phyloP scores from a whole-genome alignment of 2,329 filamentous ascomycete species.

The Ceratocystis lukuohia region DNA sequence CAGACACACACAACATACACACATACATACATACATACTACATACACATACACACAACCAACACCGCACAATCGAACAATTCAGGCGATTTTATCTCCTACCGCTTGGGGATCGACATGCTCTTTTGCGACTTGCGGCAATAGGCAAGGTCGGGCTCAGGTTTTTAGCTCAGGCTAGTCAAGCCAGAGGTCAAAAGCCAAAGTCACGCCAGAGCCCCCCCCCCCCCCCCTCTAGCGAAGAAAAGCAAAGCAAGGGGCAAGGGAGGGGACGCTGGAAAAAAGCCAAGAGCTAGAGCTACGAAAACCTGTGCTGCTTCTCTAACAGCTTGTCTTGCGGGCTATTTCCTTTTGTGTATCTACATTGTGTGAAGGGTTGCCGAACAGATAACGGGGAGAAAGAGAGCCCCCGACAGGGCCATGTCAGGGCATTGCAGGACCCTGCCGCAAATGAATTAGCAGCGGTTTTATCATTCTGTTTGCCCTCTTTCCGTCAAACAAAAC shows the following conservation, averaged over 20 bases:
- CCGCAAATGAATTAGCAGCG: neutral
- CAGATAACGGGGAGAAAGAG: no score
- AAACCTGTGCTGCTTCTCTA: neutral
- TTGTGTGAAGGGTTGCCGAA: neutral
- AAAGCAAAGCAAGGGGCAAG: conserved; percentile 8
- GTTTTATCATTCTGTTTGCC: neutral
- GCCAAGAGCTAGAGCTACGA: conserved; percentile 24
- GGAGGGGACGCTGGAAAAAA: neutral
- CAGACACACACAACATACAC: neutral
- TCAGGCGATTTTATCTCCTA: neutral
- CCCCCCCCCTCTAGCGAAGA: neutral
- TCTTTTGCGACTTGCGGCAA: neutral
- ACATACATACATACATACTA: neutral
- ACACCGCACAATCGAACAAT: neutral
- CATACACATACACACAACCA: neutral
- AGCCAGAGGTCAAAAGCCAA: neutral
- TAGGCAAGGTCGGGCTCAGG: neutral
- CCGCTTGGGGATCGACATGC: neutral
- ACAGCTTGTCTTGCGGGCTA: neutral
- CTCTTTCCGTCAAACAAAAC: no score
- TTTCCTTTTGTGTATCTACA: neutral
- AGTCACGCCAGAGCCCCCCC: neutral
- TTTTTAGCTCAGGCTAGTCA: neutral
- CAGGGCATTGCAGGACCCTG: neutral
- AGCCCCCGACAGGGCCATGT: neutral